Percentiles rank a stretch among this genome's conserved stretches.
Evolutionary conservation across 176 grass and related monocot genomes (phyloP).

Genomic region (Coix lacrymajobi): DNA sequence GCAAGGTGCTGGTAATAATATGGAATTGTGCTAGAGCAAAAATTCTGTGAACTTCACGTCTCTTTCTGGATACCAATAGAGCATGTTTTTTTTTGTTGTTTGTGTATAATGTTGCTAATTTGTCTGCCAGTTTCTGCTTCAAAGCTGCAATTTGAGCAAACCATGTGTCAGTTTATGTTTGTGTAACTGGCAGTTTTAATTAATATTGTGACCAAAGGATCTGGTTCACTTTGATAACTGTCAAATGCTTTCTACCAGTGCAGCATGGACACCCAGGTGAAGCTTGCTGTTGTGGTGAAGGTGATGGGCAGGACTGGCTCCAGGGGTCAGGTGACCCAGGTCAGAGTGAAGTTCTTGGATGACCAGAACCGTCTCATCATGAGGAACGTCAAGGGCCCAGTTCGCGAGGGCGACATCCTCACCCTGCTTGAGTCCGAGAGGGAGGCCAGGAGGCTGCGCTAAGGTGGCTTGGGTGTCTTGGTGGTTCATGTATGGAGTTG

Average conservation of each 20-base stretch:
- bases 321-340: constrained; percentile 86
- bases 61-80: not conserved
- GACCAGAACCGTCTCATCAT: constrained; percentile 96
- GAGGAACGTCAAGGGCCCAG: constrained; percentile 78
- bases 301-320: constrained; percentile 78
- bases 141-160: not conserved
- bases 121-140: not conserved
- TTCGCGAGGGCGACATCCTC: constrained; percentile 79
- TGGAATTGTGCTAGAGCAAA: not conserved
- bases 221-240: not conserved
- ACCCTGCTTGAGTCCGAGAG: constrained; percentile 87
- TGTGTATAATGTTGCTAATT: not conserved
- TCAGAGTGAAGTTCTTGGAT: constrained; percentile 90
- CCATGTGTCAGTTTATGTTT: not conserved
- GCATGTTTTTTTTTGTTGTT: not conserved
- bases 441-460: constrained; percentile 84
- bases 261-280: constrained; percentile 82
- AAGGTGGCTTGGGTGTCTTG: not conserved
- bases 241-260: not conserved
- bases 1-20: not conserved
- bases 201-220: not conserved
- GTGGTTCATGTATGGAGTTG: constrained; percentile 10
- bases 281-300: constrained; percentile 87
- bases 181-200: not conserved
- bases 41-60: not conserved